These are phyloP conservation scores for Metschnikowia kunwiensis DNA, from an alignment of 805 yeast species.

Conservation along the genomic window DNA sequence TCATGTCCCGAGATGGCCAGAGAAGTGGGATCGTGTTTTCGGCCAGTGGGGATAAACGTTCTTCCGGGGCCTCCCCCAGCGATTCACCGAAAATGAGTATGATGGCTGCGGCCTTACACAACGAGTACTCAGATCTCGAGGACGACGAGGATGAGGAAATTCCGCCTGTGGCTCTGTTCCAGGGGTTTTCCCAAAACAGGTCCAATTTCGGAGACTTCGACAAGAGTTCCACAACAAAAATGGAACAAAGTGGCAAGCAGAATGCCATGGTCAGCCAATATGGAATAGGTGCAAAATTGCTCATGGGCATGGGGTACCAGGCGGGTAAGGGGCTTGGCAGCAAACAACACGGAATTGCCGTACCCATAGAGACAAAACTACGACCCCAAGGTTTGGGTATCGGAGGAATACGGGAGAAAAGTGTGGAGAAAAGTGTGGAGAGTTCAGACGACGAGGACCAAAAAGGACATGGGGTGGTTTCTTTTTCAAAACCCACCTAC, in stretches of 20 bases:
- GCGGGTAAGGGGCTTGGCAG: constrained; percentile 85
- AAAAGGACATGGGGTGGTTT: constrained; percentile 21
- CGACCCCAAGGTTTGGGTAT: constrained; percentile 72
- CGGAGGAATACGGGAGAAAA: constrained; percentile 54
- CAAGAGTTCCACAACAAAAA: not conserved
- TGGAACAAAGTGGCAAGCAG: not conserved
- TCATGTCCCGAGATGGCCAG: constrained; percentile 2
- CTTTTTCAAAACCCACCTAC: constrained; percentile 13
- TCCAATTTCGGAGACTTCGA: too few species aligned
- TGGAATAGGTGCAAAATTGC: constrained; percentile 81
- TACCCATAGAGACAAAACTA: constrained; percentile 71
- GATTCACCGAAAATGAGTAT: not conserved
- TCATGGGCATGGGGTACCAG: constrained; percentile 83
- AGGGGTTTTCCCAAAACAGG: too few species aligned
- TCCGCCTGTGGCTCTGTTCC: too few species aligned
- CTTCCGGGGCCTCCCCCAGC: not conserved
- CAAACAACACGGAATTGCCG: constrained; percentile 64
- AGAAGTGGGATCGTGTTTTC: constrained; percentile 5
- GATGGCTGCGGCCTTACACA: constrained; percentile 7
- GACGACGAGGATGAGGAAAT: constrained; percentile 10
- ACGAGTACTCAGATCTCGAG: constrained; percentile 17
- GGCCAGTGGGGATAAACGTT: not conserved
- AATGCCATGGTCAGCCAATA: constrained; percentile 34
- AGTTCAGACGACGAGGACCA: constrained; percentile 8
- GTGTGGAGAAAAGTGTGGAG: constrained; percentile 8